Evolutionary conservation across 2,329 filamentous ascomycete species (phyloP).

Genomic region (Aspergillus uvarum): DNA sequence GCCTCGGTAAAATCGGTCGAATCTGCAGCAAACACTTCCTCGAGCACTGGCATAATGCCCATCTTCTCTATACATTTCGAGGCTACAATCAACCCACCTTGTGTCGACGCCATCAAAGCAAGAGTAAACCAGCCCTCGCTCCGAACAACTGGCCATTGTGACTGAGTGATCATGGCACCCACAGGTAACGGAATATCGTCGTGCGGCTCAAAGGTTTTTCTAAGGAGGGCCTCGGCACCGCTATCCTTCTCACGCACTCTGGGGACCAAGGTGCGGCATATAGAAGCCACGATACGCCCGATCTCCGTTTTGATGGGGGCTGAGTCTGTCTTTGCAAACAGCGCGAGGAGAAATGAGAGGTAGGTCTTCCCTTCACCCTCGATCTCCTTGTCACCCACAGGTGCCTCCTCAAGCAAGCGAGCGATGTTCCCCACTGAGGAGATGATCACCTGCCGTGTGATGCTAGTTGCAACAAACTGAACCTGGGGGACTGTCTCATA

Average conservation of each 20-base stretch:
- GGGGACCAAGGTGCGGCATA: slow-evolving; percentile 43
- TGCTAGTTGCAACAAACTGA: slow-evolving; percentile 46
- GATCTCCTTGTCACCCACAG: slow-evolving; percentile 30
- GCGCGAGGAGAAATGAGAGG: slow-evolving; percentile 42
- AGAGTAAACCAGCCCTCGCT: slow-evolving; percentile 53
- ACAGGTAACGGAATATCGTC: slow-evolving; percentile 40
- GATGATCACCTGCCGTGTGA: slow-evolving; percentile 41
- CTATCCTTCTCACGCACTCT: slow-evolving; percentile 25
- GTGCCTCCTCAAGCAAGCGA: slow-evolving; percentile 35
- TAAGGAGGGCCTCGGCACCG: slow-evolving; percentile 27
- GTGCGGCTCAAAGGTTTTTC: slow-evolving; percentile 38
- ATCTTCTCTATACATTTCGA: slow-evolving; percentile 37
- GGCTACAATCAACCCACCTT: slow-evolving; percentile 34
- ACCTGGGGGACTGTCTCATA: slow-evolving; percentile 46
- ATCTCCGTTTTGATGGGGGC: slow-evolving; percentile 48
- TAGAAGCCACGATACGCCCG: slow-evolving; percentile 46
- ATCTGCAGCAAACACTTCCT: slow-evolving; percentile 29
- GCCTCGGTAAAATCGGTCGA: slow-evolving; percentile 21
- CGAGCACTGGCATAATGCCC: slow-evolving; percentile 35
- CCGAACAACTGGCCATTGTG: slow-evolving; percentile 49
- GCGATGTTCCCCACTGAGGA: slow-evolving; percentile 40
- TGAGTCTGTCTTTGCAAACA: slow-evolving; percentile 46
- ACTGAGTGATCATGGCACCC: slow-evolving; percentile 46
- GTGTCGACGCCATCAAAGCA: slow-evolving; percentile 45
- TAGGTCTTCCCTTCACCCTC: slow-evolving; percentile 34